These are phyloP conservation scores for Boletus huronensis DNA, from an alignment of 768 basidiomycete genomes.

Conservation along the genomic window DNA sequence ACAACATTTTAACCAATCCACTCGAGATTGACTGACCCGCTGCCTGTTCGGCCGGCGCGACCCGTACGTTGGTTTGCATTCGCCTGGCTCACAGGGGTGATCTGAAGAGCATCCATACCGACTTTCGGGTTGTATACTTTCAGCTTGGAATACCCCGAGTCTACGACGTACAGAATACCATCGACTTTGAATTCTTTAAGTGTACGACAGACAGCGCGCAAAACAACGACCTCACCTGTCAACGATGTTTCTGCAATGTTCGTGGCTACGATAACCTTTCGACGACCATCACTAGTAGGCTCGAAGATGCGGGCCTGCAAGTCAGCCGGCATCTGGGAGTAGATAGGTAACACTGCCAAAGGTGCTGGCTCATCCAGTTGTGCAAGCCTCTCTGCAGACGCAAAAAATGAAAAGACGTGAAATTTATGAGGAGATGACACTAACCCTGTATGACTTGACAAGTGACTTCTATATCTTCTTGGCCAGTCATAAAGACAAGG, in stretches of 20 bases:
- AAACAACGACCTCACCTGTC: slow-evolving; percentile 54
- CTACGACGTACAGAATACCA: slow-evolving; percentile 95
- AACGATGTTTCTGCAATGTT: slow-evolving; percentile 99
- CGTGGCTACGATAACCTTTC: slow-evolving; percentile 97
- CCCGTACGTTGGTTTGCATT: slow-evolving; percentile 96
- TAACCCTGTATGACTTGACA: slow-evolving; percentile 90
- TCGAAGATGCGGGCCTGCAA: slow-evolving; percentile 98
- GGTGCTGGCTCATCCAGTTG: slow-evolving; percentile 90
- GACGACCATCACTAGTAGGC: slow-evolving; percentile 86
- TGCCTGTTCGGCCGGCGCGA: slow-evolving; percentile 94
- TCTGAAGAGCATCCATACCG: slow-evolving; percentile 98
- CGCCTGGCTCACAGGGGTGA: slow-evolving; percentile 98
- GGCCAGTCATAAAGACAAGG: slow-evolving; percentile 98
- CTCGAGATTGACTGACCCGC: slow-evolving; percentile 57
- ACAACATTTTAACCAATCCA: neutral
- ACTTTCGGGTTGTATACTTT: slow-evolving; percentile 99
- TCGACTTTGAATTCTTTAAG: slow-evolving; percentile 58
- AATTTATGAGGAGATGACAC: slow-evolving; percentile 13
- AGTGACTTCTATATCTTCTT: slow-evolving; percentile 97
- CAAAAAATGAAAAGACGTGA: neutral
- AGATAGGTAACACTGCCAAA: slow-evolving; percentile 92
- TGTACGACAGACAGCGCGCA: neutral
- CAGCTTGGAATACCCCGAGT: slow-evolving; percentile 94
- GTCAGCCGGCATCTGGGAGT: slow-evolving; percentile 99
- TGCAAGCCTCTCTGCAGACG: slow-evolving; percentile 70